Evolutionary conservation across 495 filamentous ascomycete genomes (phyloP).

Genomic region (Lepraria neglecta): DNA sequence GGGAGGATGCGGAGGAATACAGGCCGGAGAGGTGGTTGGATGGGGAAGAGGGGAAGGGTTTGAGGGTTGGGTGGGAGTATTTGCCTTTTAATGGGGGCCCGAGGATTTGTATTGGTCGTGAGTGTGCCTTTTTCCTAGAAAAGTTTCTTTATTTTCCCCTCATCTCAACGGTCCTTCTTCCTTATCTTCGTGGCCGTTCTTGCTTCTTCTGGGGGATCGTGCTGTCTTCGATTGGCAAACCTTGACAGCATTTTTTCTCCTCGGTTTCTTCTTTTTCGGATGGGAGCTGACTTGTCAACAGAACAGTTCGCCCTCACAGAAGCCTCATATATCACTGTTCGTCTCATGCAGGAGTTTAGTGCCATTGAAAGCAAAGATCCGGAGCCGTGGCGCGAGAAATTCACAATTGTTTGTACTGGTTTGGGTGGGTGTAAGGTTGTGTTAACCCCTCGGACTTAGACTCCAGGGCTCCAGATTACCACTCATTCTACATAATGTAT

Average conservation of each 20-base stretch:
- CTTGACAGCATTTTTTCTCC: neutral
- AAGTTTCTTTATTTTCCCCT: neutral
- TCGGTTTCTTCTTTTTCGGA: neutral
- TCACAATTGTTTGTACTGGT: constrained; percentile 18
- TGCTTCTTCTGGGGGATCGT: neutral
- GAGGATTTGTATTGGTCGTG: constrained; percentile 47
- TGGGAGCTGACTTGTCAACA: neutral
- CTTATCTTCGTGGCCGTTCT: neutral
- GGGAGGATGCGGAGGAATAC: constrained; percentile 33
- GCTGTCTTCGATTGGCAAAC: neutral
- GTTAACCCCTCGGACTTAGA: constrained; percentile 11
- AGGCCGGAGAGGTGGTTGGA: constrained; percentile 28
- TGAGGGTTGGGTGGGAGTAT: constrained; percentile 50
- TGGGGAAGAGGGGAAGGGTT: constrained; percentile 16
- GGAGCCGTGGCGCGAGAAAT: constrained; percentile 25
- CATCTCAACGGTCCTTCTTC: neutral
- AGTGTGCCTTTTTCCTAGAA: neutral
- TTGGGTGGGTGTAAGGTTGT: constrained; percentile 24
- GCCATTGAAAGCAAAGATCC: constrained; percentile 29
- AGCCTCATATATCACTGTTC: constrained; percentile 50
- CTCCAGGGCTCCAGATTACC: too few species aligned
- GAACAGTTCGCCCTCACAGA: constrained; percentile 58
- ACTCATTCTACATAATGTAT: too few species aligned
- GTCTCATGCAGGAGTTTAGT: constrained; percentile 39
- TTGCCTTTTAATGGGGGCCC: constrained; percentile 60